A percentile compares a stretch with the other conserved stretches of the same genome.
Conservation (phyloP, 1,284 basidiomycete genomes). For the Amylostereum areolatum region DNA sequence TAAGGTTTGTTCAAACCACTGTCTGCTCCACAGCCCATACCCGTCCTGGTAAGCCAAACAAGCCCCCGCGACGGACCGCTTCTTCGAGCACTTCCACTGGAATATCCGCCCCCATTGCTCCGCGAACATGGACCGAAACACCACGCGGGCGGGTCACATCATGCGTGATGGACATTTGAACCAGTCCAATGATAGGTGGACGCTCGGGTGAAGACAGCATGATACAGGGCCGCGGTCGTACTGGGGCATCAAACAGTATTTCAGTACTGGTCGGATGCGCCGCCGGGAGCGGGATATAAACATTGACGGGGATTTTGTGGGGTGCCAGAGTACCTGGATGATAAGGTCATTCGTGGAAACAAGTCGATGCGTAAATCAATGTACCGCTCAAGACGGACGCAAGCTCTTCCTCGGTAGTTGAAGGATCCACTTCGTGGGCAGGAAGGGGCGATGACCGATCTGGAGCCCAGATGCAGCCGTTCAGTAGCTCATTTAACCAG, state of each 20-base stretch:
- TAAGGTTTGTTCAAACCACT: no score
- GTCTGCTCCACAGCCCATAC: no score
- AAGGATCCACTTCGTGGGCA: slow-evolving; percentile 19
- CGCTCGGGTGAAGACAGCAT: slow-evolving; percentile 53
- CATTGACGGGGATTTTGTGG: slow-evolving; percentile 55
- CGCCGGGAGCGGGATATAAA: slow-evolving; percentile 37
- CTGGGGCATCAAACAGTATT: slow-evolving; percentile 36
- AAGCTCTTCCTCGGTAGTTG: slow-evolving; percentile 46
- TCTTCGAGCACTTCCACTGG: slow-evolving; percentile 43
- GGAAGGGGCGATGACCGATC: no score
- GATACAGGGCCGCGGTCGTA: slow-evolving; percentile 27
- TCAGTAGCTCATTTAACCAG: slow-evolving; percentile 67
- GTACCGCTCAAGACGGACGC: slow-evolving; percentile 50
- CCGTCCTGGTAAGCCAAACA: slow-evolving; percentile 29
- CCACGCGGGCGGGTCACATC: slow-evolving; percentile 47
- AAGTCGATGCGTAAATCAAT: no score
- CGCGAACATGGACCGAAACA: slow-evolving; percentile 45
- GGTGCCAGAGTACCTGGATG: slow-evolving; percentile 42
- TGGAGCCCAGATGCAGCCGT: slow-evolving; percentile 51
- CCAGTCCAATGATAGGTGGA: slow-evolving; percentile 52
- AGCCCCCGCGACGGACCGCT: slow-evolving; percentile 33
- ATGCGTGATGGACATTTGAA: slow-evolving; percentile 48
- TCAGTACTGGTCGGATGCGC: slow-evolving; percentile 29
- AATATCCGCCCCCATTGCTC: slow-evolving; percentile 51
- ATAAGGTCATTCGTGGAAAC: background rate